Percentiles rank a stretch among this genome's conserved stretches.
These are phyloP conservation scores for Hemileia vastatrix DNA, from an alignment of 1,284 basidiomycete species.

Conservation along the genomic window DNA sequence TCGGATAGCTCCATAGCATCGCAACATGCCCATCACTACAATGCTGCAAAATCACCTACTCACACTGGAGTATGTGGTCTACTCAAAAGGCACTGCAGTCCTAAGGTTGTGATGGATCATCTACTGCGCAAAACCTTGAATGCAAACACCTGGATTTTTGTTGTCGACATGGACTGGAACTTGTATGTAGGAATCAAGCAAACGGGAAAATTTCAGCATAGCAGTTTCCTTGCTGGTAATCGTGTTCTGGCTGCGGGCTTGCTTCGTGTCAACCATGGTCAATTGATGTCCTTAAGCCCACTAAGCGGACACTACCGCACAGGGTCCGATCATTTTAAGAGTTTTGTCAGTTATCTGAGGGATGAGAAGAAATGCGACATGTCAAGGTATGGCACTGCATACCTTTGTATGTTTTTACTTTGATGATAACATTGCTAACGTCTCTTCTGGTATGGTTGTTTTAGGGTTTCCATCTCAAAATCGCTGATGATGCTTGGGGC, in stretches of 20 bases:
- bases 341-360: constrained; percentile 54
- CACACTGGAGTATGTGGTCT: constrained; percentile 11
- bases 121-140: constrained; percentile 53
- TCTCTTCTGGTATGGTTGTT: neutral
- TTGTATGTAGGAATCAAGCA: constrained; percentile 63
- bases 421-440: neutral
- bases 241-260: constrained; percentile 50
- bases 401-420: neutral
- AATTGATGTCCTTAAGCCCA: constrained; percentile 58
- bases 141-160: constrained; percentile 29
- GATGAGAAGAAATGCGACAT: constrained; percentile 55
- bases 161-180: constrained; percentile 49
- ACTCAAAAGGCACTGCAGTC: constrained; percentile 51
- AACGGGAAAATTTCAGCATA: constrained; percentile 58
- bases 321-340: constrained; percentile 58
- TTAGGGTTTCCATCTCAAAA: constrained; percentile 24
- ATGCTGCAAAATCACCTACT: neutral
- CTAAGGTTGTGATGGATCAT: constrained; percentile 53
- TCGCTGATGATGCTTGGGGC: constrained; percentile 34
- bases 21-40: constrained; percentile 11
- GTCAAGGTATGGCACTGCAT: constrained; percentile 49
- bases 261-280: constrained; percentile 58
- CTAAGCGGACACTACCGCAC: constrained; percentile 61
- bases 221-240: constrained; percentile 55
- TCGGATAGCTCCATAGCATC: neutral